A percentile compares a stretch with the other conserved stretches of the same genome.
Conservation (phyloP, 208 protist genomes). For the Trypanosoma brucei region DNA sequence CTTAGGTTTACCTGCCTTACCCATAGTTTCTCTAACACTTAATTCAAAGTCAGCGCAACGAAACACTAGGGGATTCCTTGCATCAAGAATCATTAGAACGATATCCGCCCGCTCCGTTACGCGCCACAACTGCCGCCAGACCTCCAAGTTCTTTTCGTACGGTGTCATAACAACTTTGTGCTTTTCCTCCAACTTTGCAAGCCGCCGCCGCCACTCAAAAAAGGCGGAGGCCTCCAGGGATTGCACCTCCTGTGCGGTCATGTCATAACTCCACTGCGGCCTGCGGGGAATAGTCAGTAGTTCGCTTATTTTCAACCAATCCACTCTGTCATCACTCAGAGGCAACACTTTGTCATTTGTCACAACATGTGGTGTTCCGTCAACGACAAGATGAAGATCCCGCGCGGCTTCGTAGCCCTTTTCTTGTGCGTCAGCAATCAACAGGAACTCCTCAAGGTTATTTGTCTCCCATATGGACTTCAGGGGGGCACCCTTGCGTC, state of each 20-base stretch:
- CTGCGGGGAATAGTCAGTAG: constrained; percentile 79
- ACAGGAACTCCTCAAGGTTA: constrained; percentile 81
- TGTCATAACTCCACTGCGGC: constrained; percentile 77
- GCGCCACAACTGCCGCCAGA: constrained; percentile 99
- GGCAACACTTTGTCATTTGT: constrained; percentile 63
- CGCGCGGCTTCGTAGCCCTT: constrained; percentile 80
- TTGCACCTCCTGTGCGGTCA: constrained; percentile 61
- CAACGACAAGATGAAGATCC: constrained; percentile 76
- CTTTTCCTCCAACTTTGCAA: constrained; percentile 91
- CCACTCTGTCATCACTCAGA: constrained; percentile 22
- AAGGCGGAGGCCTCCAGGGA: constrained; percentile 78
- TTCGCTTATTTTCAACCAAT: constrained; percentile 78
- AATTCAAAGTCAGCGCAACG: constrained; percentile 78
- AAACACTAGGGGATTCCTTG: constrained; percentile 97
- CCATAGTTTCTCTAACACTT: constrained; percentile 85
- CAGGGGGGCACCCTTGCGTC: constrained; percentile 27
- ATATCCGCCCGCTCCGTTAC: constrained; percentile 95
- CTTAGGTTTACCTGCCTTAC: constrained; percentile 62
- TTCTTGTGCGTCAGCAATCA: constrained; percentile 83
- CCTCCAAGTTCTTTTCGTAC: constrained; percentile 99
- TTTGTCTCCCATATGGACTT: constrained; percentile 89
- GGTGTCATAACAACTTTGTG: constrained; percentile 94
- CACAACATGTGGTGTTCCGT: constrained; percentile 74
- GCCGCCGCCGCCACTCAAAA: constrained; percentile 83
- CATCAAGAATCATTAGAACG: constrained; percentile 94